phyloP scores from a whole-genome alignment of 108 stramenopile species.

The Asterionellopsis glacialis region DNA sequence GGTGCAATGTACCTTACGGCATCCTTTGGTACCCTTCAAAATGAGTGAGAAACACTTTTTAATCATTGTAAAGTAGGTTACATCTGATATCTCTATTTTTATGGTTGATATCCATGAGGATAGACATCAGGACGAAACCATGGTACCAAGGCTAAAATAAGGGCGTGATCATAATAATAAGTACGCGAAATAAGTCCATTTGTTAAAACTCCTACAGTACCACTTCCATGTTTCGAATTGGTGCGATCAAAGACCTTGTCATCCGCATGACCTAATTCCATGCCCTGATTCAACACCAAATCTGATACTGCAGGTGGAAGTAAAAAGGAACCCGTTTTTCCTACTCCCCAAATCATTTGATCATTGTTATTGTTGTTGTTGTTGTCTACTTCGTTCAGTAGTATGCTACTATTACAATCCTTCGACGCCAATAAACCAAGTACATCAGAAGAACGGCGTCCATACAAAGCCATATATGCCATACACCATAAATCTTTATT shows the following conservation, averaged over 20 bases:
- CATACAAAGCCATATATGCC: slow-evolving; percentile 92
- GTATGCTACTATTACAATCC: neutral
- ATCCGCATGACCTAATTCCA: slow-evolving; percentile 93
- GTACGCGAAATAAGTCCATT: slow-evolving; percentile 75
- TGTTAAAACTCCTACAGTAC: slow-evolving; percentile 86
- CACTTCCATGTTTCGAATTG: slow-evolving; percentile 74
- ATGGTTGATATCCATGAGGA: neutral
- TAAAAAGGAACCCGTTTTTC: slow-evolving; percentile 79
- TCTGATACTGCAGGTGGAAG: slow-evolving; percentile 63
- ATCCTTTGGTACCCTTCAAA: too few species aligned
- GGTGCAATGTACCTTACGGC: too few species aligned
- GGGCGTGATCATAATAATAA: slow-evolving; percentile 83
- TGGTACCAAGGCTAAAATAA: slow-evolving; percentile 74
- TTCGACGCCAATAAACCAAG: neutral
- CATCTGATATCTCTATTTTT: too few species aligned
- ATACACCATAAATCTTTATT: slow-evolving; percentile 64
- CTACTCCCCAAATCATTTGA: slow-evolving; percentile 33
- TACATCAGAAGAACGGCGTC: slow-evolving; percentile 18
- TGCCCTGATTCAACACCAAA: slow-evolving; percentile 52
- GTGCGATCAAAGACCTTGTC: slow-evolving; percentile 67
- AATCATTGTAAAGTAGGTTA: too few species aligned
- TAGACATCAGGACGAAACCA: slow-evolving; percentile 73
- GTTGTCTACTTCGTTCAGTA: neutral
- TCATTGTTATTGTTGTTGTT: neutral
- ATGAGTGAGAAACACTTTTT: too few species aligned